Percentiles rank a stretch among this genome's conserved stretches.
Conservation (phyloP, 2,329 filamentous ascomycete species). For the Claviceps africana region DNA sequence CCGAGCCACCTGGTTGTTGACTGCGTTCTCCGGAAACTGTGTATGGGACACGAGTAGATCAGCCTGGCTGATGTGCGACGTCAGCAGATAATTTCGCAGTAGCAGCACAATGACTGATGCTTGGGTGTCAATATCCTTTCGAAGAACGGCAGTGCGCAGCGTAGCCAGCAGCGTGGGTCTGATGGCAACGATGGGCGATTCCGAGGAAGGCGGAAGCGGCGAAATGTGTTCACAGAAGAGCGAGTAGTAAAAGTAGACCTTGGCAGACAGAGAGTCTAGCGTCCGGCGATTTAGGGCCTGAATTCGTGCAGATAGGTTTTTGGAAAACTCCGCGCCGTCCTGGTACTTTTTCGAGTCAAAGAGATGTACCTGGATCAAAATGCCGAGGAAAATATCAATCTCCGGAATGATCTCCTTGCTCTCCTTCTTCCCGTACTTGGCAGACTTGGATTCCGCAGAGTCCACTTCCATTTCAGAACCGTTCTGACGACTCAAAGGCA, state of each 20-base stretch:
- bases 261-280: slow-evolving; percentile 81
- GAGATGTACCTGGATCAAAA: slow-evolving; percentile 74
- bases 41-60: slow-evolving; percentile 93
- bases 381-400: slow-evolving; percentile 77
- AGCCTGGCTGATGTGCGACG: slow-evolving; percentile 92
- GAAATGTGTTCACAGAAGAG: slow-evolving; percentile 86
- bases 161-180: slow-evolving; percentile 76
- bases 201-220: slow-evolving; percentile 75
- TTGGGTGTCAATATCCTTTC: slow-evolving; percentile 96
- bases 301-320: slow-evolving; percentile 68
- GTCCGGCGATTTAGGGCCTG: slow-evolving; percentile 85
- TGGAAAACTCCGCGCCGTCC: slow-evolving; percentile 72
- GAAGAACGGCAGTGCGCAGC: slow-evolving; percentile 84
- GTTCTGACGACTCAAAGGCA: slow-evolving; percentile 44
- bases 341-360: slow-evolving; percentile 74
- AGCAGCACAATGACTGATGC: slow-evolving; percentile 89
- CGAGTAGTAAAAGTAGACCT: slow-evolving; percentile 96
- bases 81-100: slow-evolving; percentile 88
- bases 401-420: slow-evolving; percentile 71
- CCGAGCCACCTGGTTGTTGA: slow-evolving; percentile 94
- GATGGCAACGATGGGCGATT: slow-evolving; percentile 75
- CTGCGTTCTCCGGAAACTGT: slow-evolving; percentile 82
- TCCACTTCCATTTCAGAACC: slow-evolving; percentile 62
- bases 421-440: slow-evolving; percentile 50
- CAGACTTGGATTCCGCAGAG: slow-evolving; percentile 36